Base-by-base conservation (phyloP, 2,329 filamentous ascomycete genomes). In the Chaetomiaceae sp. region DNA sequence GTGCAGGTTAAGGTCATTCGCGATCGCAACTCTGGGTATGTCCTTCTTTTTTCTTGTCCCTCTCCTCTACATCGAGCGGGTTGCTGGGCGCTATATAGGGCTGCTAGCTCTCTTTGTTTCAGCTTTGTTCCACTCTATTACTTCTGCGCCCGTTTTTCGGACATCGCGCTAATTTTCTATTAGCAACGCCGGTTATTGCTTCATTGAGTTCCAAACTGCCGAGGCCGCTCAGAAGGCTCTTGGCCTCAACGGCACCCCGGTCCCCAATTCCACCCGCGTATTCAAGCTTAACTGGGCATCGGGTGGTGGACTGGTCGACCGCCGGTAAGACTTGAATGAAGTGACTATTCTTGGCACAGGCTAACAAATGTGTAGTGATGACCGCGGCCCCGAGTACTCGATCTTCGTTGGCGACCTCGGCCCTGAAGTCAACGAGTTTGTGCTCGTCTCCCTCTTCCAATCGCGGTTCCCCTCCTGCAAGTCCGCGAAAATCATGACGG, bases 281-380 rank as follows among this genome's bases (percentile, higher is more conserved):
- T 99, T 99, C 82, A 97, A 97, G 81, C 84, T 99, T 57, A 99
- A 99, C 82, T 99, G 94, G 94, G 94, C 94, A 62, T 96, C 91
- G 61, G 94, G 94, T 62, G 94, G 94, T 67, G 94, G 94, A 54
- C 82, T 99, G 38, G 89, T 95, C 63, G 94, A 99, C 72, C 88
- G 94, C 71, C 88, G 89, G 88, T 89, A 76, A 69, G 42, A 15
- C n/a, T 45, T 11, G 23, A 4, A 6, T 9, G 53, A 23, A 59
- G 31, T 54, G 43, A 58, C 61, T 48, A 63, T 57, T 44, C 12
- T 44, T 20, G 19, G 4, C 15, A 14, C 6, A 9, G 44, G 9
- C 61, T 60, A 44, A 62, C 49, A 23, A 37, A 37, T 39, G 6
- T 75, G 68, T 69, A 91, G 91, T 64, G 94, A 97, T 71, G 94